phyloP scores from a whole-genome alignment of 2,329 filamentous ascomycete species.

The Diaporthe caulivora region DNA sequence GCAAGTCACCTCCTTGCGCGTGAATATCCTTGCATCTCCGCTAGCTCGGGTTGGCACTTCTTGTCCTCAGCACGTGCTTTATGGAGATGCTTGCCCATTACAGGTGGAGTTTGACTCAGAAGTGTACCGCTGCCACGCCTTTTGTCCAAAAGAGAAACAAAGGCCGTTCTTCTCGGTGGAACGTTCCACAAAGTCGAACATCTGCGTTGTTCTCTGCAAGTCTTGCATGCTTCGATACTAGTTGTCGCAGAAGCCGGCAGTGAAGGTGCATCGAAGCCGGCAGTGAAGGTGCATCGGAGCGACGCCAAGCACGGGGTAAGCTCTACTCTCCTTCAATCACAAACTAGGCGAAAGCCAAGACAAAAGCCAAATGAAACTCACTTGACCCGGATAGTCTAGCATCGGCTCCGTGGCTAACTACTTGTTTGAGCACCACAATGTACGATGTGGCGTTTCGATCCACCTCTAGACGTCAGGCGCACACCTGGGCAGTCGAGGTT shows the following conservation, averaged over 20 bases:
- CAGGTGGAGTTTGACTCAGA: conserved; percentile 2
- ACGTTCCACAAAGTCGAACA: background rate
- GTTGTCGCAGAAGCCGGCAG: conserved; percentile 19
- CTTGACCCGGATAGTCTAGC: conserved; percentile 8
- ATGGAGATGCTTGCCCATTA: background rate
- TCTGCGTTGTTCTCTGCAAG: conserved; percentile 9
- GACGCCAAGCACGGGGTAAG: conserved; percentile 9
- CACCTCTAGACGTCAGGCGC: background rate
- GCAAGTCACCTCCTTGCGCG: background rate
- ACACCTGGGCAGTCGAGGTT: background rate
- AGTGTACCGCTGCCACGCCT: background rate
- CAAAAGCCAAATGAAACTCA: conserved; percentile 13
- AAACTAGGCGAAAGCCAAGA: conserved; percentile 22
- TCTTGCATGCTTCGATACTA: conserved; percentile 6
- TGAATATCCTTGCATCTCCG: background rate
- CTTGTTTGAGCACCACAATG: background rate
- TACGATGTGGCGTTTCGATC: background rate
- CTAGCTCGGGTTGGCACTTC: conserved; percentile 23
- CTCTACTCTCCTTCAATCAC: background rate
- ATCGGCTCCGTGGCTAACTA: conserved; percentile 4
- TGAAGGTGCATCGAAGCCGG: conserved; percentile 20
- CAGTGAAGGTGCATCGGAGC: conserved; percentile 17
- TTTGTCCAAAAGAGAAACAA: background rate
- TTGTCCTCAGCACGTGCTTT: background rate
- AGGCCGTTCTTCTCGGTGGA: background rate